phyloP scores from a whole-genome alignment of 2,329 filamentous ascomycete genomes.

The Allantophomopsis cytisporea region DNA sequence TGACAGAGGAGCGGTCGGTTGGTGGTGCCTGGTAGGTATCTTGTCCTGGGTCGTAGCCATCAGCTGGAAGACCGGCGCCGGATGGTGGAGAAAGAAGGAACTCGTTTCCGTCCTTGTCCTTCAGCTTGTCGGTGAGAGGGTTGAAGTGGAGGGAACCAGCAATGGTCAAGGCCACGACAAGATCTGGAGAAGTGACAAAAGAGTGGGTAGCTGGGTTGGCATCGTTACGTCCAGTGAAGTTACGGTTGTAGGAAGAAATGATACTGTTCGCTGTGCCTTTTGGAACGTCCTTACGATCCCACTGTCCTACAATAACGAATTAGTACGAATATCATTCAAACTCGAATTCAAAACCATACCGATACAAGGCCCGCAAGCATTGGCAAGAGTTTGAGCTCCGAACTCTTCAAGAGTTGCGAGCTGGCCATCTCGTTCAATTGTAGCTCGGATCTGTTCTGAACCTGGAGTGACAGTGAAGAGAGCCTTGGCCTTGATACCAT shows the following conservation, averaged over 20 bases:
- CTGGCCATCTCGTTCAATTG: constrained; percentile 80
- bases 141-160: constrained; percentile 87
- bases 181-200: constrained; percentile 82
- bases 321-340: constrained; percentile 84
- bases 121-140: constrained; percentile 81
- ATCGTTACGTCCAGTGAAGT: constrained; percentile 97
- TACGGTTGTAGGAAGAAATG: constrained; percentile 98
- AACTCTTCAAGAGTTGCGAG: constrained; percentile 93
- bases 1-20: constrained; percentile 56
- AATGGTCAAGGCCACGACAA: constrained; percentile 76
- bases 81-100: constrained; percentile 75
- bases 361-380: too few species aligned
- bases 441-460: constrained; percentile 92
- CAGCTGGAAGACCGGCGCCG: constrained; percentile 65
- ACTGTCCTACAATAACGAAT: too few species aligned
- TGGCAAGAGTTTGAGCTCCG: too few species aligned
- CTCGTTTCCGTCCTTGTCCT: constrained; percentile 92
- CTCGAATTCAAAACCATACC: too few species aligned
- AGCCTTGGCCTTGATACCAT: constrained; percentile 88
- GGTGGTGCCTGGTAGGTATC: constrained; percentile 96
- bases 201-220: constrained; percentile 91
- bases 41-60: constrained; percentile 80
- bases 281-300: constrained; percentile 86
- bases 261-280: constrained; percentile 96
- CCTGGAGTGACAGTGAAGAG: constrained; percentile 92